Conservation (phyloP, 2,329 filamentous ascomycete species). For the Tolypocladium guangdongense region DNA sequence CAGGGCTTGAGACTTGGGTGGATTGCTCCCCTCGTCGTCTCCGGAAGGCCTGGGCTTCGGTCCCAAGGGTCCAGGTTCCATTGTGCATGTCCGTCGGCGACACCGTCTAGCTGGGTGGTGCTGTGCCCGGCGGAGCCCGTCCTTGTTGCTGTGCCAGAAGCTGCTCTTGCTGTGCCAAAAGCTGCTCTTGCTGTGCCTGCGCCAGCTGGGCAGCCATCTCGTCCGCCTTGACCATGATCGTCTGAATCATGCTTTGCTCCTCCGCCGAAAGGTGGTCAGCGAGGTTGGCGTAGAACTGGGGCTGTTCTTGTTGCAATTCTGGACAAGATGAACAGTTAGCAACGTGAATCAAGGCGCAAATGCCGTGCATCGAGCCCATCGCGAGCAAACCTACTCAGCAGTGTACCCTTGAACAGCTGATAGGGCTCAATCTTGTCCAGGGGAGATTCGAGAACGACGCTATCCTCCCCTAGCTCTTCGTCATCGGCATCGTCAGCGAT, state of each 20-base stretch:
- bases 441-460: slow-evolving; percentile 83
- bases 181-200: slow-evolving; percentile 9
- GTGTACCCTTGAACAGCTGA: slow-evolving; percentile 69
- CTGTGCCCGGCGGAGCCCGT: not conserved
- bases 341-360: not conserved
- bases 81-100: not conserved
- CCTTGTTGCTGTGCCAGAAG: slow-evolving; percentile 17
- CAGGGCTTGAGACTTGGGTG: not conserved
- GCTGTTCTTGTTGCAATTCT: slow-evolving; percentile 87
- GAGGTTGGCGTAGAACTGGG: slow-evolving; percentile 73
- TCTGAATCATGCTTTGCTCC: slow-evolving; percentile 72
- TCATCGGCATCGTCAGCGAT: slow-evolving; percentile 61
- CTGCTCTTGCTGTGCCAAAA: slow-evolving; percentile 10
- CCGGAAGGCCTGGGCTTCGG: not conserved
- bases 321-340: not conserved
- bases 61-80: not conserved
- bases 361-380: not conserved
- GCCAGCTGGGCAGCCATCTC: slow-evolving; percentile 25
- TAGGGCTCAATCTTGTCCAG: slow-evolving; percentile 95
- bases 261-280: slow-evolving; percentile 68
- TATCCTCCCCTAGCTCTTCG: slow-evolving; percentile 87
- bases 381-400: slow-evolving; percentile 58
- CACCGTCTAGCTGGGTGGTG: slow-evolving; percentile 4
- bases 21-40: not conserved
- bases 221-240: slow-evolving; percentile 56